A percentile compares a stretch with the other conserved stretches of the same genome.
Conservation (phyloP, 2,329 filamentous ascomycete genomes). For the Proliferodiscus dingleyae region DNA sequence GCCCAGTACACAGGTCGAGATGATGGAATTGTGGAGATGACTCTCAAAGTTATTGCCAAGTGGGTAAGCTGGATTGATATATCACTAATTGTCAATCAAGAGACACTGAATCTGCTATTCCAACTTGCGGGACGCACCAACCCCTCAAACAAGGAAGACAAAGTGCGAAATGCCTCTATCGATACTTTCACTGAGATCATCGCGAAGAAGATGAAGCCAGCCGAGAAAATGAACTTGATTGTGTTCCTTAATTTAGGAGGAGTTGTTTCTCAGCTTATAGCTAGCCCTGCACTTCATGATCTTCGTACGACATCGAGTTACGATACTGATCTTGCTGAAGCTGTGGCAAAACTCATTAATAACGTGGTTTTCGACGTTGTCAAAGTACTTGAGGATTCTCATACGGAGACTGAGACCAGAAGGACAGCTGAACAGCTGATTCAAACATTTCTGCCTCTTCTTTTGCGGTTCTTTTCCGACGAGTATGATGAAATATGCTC, state of each 20-base stretch:
- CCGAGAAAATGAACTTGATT: slow-evolving; percentile 93
- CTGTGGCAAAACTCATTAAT: slow-evolving; percentile 93
- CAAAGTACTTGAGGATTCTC: slow-evolving; percentile 68
- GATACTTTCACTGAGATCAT: slow-evolving; percentile 95
- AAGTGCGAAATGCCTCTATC: slow-evolving; percentile 83
- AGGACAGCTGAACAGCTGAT: slow-evolving; percentile 76
- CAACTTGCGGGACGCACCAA: slow-evolving; percentile 78
- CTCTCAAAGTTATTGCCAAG: slow-evolving; percentile 84
- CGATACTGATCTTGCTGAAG: slow-evolving; percentile 92
- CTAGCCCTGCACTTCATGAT: slow-evolving; percentile 74
- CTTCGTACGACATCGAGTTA: slow-evolving; percentile 78
- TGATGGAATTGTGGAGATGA: slow-evolving; percentile 76
- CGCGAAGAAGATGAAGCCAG: slow-evolving; percentile 93
- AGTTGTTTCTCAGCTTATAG: slow-evolving; percentile 80
- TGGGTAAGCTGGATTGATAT: slow-evolving; percentile 99
- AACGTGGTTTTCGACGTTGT: slow-evolving; percentile 83
- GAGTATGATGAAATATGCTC: slow-evolving; percentile 98
- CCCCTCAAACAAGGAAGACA: slow-evolving; percentile 59
- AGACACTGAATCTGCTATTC: slow-evolving; percentile 79
- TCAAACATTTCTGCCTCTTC: slow-evolving; percentile 76
- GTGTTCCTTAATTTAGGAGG: slow-evolving; percentile 80
- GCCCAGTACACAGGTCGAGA: slow-evolving; percentile 63
- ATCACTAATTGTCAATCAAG: slow-evolving; percentile 82
- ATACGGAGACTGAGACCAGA: slow-evolving; percentile 58
- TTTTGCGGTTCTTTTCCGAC: slow-evolving; percentile 92